phyloP scores from a whole-genome alignment of 2,329 filamentous ascomycete species.

The Trichophaea hybrida region DNA sequence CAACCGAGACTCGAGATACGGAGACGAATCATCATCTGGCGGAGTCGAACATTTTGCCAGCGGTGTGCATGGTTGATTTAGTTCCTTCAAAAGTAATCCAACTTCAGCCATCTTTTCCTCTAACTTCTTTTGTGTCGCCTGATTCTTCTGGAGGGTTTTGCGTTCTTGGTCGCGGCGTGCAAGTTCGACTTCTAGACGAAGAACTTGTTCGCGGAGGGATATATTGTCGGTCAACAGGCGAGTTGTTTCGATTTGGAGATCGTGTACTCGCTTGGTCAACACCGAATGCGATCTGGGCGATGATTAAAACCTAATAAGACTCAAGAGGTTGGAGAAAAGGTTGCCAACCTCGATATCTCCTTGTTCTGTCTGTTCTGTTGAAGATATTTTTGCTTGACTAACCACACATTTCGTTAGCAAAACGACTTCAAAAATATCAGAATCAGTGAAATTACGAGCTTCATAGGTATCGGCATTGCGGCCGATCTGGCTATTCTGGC shows the following conservation, averaged over 20 bases:
- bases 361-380: constrained; percentile 46
- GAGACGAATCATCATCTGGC: constrained; percentile 11
- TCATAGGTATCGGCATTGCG: too few relatives aligned
- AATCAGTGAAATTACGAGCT: too few relatives aligned
- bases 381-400: too few relatives aligned
- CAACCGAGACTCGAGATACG: constrained; percentile 14
- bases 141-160: constrained; percentile 49
- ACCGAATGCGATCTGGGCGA: constrained; percentile 51
- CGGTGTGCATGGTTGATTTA: constrained; percentile 30
- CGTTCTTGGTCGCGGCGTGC: constrained; percentile 44
- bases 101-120: constrained; percentile 60
- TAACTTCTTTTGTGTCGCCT: constrained; percentile 55
- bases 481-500: too few relatives aligned
- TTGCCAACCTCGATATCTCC: constrained; percentile 50
- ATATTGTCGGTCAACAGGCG: constrained; percentile 68
- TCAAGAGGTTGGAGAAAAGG: not conserved
- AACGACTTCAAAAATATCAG: too few relatives aligned
- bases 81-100: constrained; percentile 48
- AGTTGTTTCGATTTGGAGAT: constrained; percentile 60
- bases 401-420: too few relatives aligned
- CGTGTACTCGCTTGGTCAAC: constrained; percentile 62
- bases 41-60: constrained; percentile 4
- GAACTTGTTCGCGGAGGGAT: constrained; percentile 52
- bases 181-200: constrained; percentile 54
- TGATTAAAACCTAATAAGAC: not conserved